phyloP scores from a whole-genome alignment of 1,284 basidiomycete genomes.

The Cutaneotrichosporon mucoides region DNA sequence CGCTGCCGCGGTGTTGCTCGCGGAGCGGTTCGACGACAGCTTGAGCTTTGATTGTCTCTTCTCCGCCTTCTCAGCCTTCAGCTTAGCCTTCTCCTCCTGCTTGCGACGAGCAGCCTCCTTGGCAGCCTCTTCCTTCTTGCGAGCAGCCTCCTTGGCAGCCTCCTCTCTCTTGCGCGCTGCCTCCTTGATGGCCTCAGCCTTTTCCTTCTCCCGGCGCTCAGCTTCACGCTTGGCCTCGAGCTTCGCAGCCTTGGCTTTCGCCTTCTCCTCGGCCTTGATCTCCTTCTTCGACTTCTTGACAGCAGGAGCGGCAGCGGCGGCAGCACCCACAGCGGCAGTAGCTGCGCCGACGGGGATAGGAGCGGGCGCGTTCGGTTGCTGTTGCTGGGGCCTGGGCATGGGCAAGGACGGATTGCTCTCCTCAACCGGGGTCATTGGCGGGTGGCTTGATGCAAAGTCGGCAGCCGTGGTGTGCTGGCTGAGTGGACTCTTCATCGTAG shows the following conservation, averaged over 20 bases:
- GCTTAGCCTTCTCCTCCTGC: constrained; percentile 13
- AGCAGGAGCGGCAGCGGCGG: constrained; percentile 1
- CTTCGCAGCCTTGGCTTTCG: constrained; percentile 20
- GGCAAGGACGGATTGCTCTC: neutral
- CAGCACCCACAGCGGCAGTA: neutral
- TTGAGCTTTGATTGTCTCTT: constrained; percentile 10
- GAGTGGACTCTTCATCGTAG: constrained; percentile 25
- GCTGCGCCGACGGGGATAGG: neutral
- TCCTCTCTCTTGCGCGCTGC: constrained; percentile 16
- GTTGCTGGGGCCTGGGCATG: neutral
- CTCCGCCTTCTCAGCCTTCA: constrained; percentile 16
- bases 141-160: constrained; percentile 14
- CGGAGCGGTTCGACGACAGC: neutral
- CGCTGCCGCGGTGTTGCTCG: neutral
- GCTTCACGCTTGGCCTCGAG: constrained; percentile 17
- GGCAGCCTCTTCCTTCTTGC: no score
- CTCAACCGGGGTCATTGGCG: constrained; percentile 4
- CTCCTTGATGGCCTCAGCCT: constrained; percentile 1
- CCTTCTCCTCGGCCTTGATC: constrained; percentile 60
- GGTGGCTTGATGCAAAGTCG: constrained; percentile 7
- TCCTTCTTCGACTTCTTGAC: constrained; percentile 68
- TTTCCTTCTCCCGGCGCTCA: constrained; percentile 14
- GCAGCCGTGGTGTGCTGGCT: constrained; percentile 29
- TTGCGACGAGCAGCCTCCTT: constrained; percentile 2
- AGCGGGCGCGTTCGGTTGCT: neutral